These are phyloP conservation scores for Pseudohalonectria lignicola DNA, from an alignment of 2,329 filamentous ascomycete species.

Conservation along the genomic window DNA sequence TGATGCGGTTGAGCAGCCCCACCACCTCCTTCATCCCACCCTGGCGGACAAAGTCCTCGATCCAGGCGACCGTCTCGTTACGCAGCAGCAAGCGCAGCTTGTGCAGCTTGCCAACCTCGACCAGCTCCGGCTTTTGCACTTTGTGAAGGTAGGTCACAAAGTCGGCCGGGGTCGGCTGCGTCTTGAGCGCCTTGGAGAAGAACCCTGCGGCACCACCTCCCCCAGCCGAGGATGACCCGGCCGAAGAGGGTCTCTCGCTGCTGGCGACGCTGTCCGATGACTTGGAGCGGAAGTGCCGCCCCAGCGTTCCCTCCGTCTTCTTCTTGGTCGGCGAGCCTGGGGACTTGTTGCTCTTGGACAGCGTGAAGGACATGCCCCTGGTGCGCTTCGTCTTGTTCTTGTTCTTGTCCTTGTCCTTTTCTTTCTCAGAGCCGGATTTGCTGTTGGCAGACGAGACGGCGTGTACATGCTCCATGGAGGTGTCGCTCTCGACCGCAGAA, in stretches of 20 bases:
- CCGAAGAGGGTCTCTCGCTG: conserved; percentile 43
- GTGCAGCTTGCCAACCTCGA: conserved; percentile 92
- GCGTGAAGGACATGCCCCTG: conserved; percentile 68
- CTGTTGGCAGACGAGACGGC: background rate
- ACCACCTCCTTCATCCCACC: conserved; percentile 92
- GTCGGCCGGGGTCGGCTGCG: conserved; percentile 64
- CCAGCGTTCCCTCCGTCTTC: conserved; percentile 43
- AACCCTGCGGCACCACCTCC: conserved; percentile 31
- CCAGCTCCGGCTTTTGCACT: conserved; percentile 66
- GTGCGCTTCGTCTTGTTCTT: conserved; percentile 43
- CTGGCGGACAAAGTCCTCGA: conserved; percentile 78
- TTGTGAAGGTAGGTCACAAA: conserved; percentile 80
- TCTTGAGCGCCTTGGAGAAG: conserved; percentile 55
- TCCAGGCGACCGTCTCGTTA: conserved; percentile 94
- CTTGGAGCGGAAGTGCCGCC: conserved; percentile 58
- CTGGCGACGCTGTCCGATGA: conserved; percentile 59
- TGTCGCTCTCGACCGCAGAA: background rate
- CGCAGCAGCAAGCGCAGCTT: conserved; percentile 81
- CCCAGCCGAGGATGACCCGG: conserved; percentile 6
- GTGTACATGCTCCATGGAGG: too few relatives aligned
- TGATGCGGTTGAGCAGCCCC: conserved; percentile 75
- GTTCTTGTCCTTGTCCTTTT: conserved; percentile 27
- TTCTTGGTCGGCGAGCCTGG: conserved; percentile 64
- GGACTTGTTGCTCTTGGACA: conserved; percentile 53
- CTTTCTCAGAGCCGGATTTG: conserved; percentile 19